These are phyloP conservation scores for Ophiorrhiza pumila DNA, from an alignment of 257 asterid species.

Conservation along the genomic window DNA sequence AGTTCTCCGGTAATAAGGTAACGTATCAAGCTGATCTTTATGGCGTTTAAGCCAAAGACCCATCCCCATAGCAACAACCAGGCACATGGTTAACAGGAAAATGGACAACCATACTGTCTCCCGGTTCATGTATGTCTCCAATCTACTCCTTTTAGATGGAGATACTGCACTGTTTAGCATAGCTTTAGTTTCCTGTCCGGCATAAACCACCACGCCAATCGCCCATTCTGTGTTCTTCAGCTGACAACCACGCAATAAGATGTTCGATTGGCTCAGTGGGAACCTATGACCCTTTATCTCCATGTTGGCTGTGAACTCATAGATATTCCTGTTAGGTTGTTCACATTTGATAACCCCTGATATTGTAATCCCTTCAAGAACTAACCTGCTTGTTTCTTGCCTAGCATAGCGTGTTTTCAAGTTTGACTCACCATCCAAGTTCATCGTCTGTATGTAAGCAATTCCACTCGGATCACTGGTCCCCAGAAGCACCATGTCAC, in stretches of 20 bases:
- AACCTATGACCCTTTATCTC: conserved; percentile 67
- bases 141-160: conserved; percentile 90
- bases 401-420: conserved; percentile 98
- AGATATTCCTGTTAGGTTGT: conserved; percentile 94
- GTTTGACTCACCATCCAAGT: conserved; percentile 97
- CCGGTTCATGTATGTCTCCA: conserved; percentile 92
- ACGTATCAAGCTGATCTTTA: conserved; percentile 61
- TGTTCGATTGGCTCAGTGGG: conserved; percentile 90
- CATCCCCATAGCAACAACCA: conserved; percentile 83
- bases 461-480: conserved; percentile 94
- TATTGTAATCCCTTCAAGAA: conserved; percentile 51
- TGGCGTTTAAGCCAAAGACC: conserved; percentile 80
- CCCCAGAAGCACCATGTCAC: conserved; percentile 89
- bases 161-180: conserved; percentile 92
- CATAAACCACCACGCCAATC: conserved; percentile 93
- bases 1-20: conserved; percentile 84
- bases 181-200: conserved; percentile 97
- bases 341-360: conserved; percentile 86
- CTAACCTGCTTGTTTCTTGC: conserved; percentile 81
- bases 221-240: conserved; percentile 97
- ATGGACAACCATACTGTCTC: conserved; percentile 93
- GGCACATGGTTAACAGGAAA: conserved; percentile 82
- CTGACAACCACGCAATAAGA: conserved; percentile 95
- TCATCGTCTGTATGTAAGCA: conserved; percentile 98
- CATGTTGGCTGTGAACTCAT: conserved; percentile 92